Conservation (phyloP, 1,284 basidiomycete genomes). For the Marasmius tenuissimus region DNA sequence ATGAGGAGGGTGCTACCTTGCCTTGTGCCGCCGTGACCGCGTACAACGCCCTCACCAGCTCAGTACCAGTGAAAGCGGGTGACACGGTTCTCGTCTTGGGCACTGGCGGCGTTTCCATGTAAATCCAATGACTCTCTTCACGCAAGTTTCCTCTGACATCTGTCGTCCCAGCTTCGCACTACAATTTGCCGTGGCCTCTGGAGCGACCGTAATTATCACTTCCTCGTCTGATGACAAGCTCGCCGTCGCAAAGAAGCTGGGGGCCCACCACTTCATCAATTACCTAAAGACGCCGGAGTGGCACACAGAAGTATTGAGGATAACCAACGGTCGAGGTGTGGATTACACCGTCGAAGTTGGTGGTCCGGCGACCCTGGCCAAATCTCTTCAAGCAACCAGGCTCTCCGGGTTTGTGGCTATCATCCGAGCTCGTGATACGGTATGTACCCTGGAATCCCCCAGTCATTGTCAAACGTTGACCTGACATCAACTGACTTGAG, state of each 20-base stretch:
- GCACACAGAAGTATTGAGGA: constrained; percentile 50
- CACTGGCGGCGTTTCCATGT: constrained; percentile 62
- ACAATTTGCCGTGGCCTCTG: constrained; percentile 56
- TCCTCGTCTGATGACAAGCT: constrained; percentile 65
- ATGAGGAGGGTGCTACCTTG: constrained; percentile 51
- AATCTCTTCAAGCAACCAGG: constrained; percentile 41
- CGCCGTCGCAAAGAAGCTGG: constrained; percentile 42
- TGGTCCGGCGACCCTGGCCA: constrained; percentile 48
- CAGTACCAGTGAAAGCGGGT: constrained; percentile 41
- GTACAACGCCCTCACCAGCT: constrained; percentile 46
- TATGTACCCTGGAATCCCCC: constrained; percentile 7
- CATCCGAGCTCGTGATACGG: constrained; percentile 47
- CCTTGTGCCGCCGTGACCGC: constrained; percentile 29
- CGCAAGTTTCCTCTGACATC: background rate
- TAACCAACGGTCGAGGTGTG: constrained; percentile 54
- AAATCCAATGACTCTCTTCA: constrained; percentile 11
- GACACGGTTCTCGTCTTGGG: constrained; percentile 55
- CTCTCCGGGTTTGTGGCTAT: constrained; percentile 47
- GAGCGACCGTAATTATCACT: constrained; percentile 58
- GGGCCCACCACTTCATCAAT: constrained; percentile 55
- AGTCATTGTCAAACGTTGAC: too few relatives aligned
- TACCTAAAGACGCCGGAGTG: constrained; percentile 56
- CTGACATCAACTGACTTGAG: too few relatives aligned
- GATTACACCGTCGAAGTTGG: constrained; percentile 61
- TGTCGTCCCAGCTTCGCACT: constrained; percentile 38